phyloP scores from a whole-genome alignment of 495 filamentous ascomycete species.

The Trichoderma orchidacearum region DNA sequence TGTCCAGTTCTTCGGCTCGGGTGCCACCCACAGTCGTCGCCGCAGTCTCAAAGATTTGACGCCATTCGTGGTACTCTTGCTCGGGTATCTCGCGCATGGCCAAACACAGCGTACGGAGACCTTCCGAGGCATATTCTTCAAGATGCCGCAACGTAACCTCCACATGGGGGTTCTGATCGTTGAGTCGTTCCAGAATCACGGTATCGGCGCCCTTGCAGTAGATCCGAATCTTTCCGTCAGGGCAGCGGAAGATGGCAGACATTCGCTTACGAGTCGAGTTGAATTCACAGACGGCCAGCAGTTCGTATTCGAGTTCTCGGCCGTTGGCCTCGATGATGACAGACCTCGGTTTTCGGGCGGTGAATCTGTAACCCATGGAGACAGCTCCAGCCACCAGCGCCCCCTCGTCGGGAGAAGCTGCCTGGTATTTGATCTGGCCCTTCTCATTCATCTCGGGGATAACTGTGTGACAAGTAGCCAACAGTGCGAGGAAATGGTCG shows the following conservation, averaged over 20 bases:
- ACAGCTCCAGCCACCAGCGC: slow-evolving; percentile 90
- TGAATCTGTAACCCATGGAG: slow-evolving; percentile 73
- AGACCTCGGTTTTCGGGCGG: slow-evolving; percentile 73
- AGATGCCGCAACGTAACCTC: slow-evolving; percentile 83
- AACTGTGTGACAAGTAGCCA: slow-evolving; percentile 92
- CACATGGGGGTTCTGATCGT: slow-evolving; percentile 65
- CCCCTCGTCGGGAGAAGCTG: slow-evolving; percentile 93
- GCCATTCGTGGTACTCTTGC: slow-evolving; percentile 82
- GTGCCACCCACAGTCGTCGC: slow-evolving; percentile 84
- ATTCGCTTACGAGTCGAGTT: slow-evolving; percentile 97
- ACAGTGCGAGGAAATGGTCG: slow-evolving; percentile 76
- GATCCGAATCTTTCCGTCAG: slow-evolving; percentile 84
- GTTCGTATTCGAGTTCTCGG: slow-evolving; percentile 67
- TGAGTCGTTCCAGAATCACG: slow-evolving; percentile 73
- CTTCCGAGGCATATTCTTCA: slow-evolving; percentile 96
- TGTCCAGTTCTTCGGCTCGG: slow-evolving; percentile 89
- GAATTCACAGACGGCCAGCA: slow-evolving; percentile 95
- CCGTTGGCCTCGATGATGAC: slow-evolving; percentile 69
- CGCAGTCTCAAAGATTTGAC: slow-evolving; percentile 74
- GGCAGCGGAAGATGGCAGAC: slow-evolving; percentile 93
- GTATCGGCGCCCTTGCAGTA: slow-evolving; percentile 98
- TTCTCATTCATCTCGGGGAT: slow-evolving; percentile 79
- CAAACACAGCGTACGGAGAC: slow-evolving; percentile 86
- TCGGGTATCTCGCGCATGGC: slow-evolving; percentile 92
- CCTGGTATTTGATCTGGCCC: slow-evolving; percentile 88